These are phyloP conservation scores for Populus davidiana DNA, from an alignment of 345 rosid species.

Conservation along the genomic window DNA sequence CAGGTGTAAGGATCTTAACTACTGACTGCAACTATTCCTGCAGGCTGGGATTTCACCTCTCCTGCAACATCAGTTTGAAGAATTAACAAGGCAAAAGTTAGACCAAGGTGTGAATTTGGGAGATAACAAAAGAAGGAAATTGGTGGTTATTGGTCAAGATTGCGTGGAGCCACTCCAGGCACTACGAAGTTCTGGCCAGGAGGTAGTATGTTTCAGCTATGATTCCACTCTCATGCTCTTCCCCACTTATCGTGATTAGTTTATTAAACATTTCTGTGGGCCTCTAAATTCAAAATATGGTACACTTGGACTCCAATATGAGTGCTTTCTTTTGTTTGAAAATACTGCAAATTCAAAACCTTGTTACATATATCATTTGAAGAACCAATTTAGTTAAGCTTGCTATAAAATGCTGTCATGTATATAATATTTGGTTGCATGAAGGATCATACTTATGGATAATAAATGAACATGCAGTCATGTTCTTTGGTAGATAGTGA, in stretches of 20 bases:
- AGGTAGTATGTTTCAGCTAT: conserved; percentile 40
- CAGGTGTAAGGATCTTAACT: background rate
- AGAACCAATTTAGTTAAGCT: too few relatives aligned
- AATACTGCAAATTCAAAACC: too few relatives aligned
- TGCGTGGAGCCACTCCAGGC: conserved; percentile 95
- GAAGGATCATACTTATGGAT: too few relatives aligned
- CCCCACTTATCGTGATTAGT: background rate
- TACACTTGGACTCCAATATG: background rate
- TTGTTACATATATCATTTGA: too few relatives aligned
- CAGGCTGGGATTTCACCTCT: conserved; percentile 78
- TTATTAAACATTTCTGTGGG: background rate
- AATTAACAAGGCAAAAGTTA: conserved; percentile 49
- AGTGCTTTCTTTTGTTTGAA: background rate
- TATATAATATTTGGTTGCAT: too few relatives aligned
- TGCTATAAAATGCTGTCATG: too few relatives aligned
- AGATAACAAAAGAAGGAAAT: conserved; percentile 50
- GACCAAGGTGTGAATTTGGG: conserved; percentile 23
- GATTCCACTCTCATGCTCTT: background rate
- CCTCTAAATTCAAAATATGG: background rate
- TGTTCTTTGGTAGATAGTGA: too few relatives aligned
- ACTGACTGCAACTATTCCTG: background rate
- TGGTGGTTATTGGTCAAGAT: conserved; percentile 79
- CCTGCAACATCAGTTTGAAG: conserved; percentile 72
- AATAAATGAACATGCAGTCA: too few relatives aligned
- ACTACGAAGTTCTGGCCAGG: conserved; percentile 61